Evolutionary conservation across 2,329 filamentous ascomycete genomes (phyloP), one percentile per base, ranked within the genome.

Genomic region (Penicillium paneum): DNA sequence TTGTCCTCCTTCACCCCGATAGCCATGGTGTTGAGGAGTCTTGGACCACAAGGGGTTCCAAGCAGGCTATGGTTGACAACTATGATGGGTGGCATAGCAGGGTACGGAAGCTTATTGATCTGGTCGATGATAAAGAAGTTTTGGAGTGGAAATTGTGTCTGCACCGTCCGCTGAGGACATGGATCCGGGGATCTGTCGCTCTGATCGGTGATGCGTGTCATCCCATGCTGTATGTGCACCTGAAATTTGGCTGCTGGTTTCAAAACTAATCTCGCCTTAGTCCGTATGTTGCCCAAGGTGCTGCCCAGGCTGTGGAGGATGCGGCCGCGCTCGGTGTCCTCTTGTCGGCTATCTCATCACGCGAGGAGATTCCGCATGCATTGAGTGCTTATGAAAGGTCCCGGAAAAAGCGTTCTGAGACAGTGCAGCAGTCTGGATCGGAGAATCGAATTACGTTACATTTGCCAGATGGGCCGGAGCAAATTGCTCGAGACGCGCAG

Each of bases 41-140:
- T 0, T 88, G 86, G 77, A 87, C 84, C 0, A 87, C 83, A 8
- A 79, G 78, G 58, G 84, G 82, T 11, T 81, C 79, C 57, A 88
- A 87, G 73, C 64, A 75, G 28, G 78, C 73, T 43, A 86, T 88
- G 84, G 67, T 86, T 24, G 71, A 80, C n/a, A 81, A 85, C 29
- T 88, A 83, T 65, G 69, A 66, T 5, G 83, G 84, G 66, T 88
- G 86, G 70, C 84, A 83, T 64, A 81, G 79, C 1, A 75, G 79
- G 11, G 78, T 88, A 12, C 78, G 78, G 52, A 78, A 81, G 60
- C 81, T 88, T 76, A 75, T 87, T 48, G 74, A 81, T 61, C 72
- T 85, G 40, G 83, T 86, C 1, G 79, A 81, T 3, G 84, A 86
- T 58, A 82, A 57, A 73, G 70, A 72, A 15, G 63, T 75, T 12